Conservation (phyloP, 805 yeast genomes). For the Starmera caribaea region DNA sequence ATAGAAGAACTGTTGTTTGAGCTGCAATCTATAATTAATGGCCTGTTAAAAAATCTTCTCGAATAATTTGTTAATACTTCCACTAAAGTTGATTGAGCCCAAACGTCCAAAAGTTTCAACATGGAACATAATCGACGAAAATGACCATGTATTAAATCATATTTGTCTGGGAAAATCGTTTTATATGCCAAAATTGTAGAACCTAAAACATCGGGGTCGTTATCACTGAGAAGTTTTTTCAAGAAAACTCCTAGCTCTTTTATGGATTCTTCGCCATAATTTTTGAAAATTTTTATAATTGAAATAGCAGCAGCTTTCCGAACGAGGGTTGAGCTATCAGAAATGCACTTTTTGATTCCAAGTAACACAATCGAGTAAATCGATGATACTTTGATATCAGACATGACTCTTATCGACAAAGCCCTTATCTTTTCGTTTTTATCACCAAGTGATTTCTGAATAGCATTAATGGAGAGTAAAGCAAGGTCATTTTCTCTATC, state of each 20-base stretch:
- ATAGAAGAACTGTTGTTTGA: slow-evolving; percentile 18
- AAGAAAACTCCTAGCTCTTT: slow-evolving; percentile 43
- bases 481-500: slow-evolving; percentile 87
- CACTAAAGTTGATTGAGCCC: slow-evolving; percentile 53
- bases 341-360: slow-evolving; percentile 56
- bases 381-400: slow-evolving; percentile 76
- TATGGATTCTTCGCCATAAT: slow-evolving; percentile 31
- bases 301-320: slow-evolving; percentile 75
- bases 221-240: slow-evolving; percentile 50
- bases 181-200: slow-evolving; percentile 52
- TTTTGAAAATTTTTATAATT: slow-evolving; percentile 44
- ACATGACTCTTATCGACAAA: slow-evolving; percentile 65
- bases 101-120: slow-evolving; percentile 51
- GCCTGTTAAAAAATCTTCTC: slow-evolving; percentile 48
- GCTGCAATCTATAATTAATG: slow-evolving; percentile 30
- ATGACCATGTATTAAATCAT: slow-evolving; percentile 64
- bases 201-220: slow-evolving; percentile 57
- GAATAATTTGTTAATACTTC: slow-evolving; percentile 62
- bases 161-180: slow-evolving; percentile 42
- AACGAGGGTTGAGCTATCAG: slow-evolving; percentile 71
- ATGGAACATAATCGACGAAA: slow-evolving; percentile 47
- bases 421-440: slow-evolving; percentile 60
- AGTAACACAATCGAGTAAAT: slow-evolving; percentile 70
- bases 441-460: slow-evolving; percentile 74
- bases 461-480: slow-evolving; percentile 78